These are phyloP conservation scores for Thraustochytrium striatum DNA, from an alignment of 352 stramenopile genomes.

Conservation along the genomic window DNA sequence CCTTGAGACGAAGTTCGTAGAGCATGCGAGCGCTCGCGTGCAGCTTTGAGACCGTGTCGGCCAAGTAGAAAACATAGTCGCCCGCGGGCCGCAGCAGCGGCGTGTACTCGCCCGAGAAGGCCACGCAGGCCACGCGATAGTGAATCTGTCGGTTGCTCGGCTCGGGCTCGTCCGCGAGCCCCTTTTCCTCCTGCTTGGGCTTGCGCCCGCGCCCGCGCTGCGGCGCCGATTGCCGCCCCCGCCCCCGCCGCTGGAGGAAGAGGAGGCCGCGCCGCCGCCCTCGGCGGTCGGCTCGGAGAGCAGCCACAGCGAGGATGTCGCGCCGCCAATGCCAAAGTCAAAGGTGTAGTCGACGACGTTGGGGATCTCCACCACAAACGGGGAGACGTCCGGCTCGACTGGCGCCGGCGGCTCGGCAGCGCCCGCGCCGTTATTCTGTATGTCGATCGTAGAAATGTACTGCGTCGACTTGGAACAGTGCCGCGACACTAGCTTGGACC, in stretches of 20 bases:
- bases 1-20: constrained; percentile 27
- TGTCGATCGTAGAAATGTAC: neutral
- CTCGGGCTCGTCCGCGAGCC: neutral
- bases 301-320: constrained; percentile 23
- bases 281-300: neutral
- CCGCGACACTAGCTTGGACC: constrained; percentile 7
- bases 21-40: constrained; percentile 27
- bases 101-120: constrained; percentile 13
- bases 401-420: neutral
- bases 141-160: neutral
- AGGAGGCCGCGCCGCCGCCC: too few species aligned
- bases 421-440: neutral
- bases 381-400: neutral
- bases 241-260: neutral
- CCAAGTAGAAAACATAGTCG: neutral
- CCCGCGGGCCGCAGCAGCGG: neutral
- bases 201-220: neutral
- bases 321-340: constrained; percentile 22
- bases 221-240: neutral
- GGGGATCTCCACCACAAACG: neutral
- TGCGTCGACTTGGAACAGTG: constrained; percentile 1
- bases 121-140: constrained; percentile 33
- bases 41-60: constrained; percentile 14
- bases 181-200: neutral
- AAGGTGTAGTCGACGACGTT: constrained; percentile 34